Conservation (phyloP, 345 rosid genomes). For the Camelina neglecta region DNA sequence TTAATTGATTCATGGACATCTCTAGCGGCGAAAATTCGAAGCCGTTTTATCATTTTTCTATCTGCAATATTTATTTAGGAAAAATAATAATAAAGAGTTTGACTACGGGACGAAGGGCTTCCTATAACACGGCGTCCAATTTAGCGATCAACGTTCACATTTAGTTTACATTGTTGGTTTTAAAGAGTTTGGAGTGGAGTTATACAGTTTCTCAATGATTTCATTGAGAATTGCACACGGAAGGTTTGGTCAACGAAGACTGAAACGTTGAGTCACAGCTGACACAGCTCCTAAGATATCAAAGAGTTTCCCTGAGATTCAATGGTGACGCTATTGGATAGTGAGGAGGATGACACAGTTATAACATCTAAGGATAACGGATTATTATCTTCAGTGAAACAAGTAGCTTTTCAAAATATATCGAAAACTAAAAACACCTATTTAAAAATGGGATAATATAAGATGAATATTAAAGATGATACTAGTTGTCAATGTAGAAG, state of each 20-base stretch:
- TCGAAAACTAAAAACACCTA: background rate
- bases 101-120: background rate
- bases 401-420: background rate
- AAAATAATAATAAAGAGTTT: background rate
- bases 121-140: slow-evolving; percentile 4
- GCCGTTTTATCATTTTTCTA: background rate
- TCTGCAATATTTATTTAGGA: background rate
- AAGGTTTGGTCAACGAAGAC: slow-evolving; percentile 11
- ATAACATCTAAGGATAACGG: slow-evolving; percentile 33
- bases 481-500: background rate
- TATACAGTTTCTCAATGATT: background rate
- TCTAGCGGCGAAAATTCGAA: background rate
- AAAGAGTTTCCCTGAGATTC: background rate
- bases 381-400: background rate
- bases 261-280: background rate
- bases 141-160: slow-evolving; percentile 22
- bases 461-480: background rate
- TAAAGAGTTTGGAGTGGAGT: too few relatives aligned
- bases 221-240: slow-evolving; percentile 17
- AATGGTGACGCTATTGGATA: slow-evolving; percentile 23
- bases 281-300: background rate
- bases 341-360: slow-evolving; percentile 29
- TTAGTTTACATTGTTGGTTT: background rate
- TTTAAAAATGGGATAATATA: background rate
- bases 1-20: background rate